A percentile compares a stretch with the other conserved stretches of the same genome.
Conservation (phyloP, 768 basidiomycete genomes). For the Clavaria fumosa region DNA sequence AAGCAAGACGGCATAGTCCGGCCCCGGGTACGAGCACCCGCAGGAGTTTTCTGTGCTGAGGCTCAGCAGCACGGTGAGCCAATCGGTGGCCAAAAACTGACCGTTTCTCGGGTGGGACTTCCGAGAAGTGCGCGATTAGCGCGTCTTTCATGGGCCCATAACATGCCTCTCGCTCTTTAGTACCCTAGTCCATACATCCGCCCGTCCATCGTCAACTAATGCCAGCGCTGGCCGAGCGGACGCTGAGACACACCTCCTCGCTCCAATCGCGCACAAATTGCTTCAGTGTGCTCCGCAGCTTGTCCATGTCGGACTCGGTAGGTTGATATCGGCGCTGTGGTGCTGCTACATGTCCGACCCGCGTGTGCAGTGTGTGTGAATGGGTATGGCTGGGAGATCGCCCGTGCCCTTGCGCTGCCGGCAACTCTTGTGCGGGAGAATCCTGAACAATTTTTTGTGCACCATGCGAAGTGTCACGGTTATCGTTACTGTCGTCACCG, state of each 20-base stretch:
- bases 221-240: no score
- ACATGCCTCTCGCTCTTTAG: constrained; percentile 56
- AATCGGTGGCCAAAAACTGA: constrained; percentile 11
- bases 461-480: neutral
- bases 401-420: constrained; percentile 1
- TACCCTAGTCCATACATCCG: no score
- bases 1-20: constrained; percentile 77
- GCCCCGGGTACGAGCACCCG: constrained; percentile 83
- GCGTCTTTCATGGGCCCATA: constrained; percentile 77
- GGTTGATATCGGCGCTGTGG: constrained; percentile 29
- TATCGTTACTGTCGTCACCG: constrained; percentile 3
- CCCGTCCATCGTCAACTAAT: no score
- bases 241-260: constrained; percentile 58
- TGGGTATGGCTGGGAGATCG: no score
- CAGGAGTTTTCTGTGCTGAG: constrained; percentile 30
- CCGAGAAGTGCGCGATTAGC: constrained; percentile 44
- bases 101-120: constrained; percentile 43
- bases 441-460: constrained; percentile 2
- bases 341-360: no score
- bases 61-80: constrained; percentile 6
- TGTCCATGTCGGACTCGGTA: constrained; percentile 74
- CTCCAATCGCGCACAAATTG: constrained; percentile 94
- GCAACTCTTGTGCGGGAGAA: constrained; percentile 5
- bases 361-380: no score
- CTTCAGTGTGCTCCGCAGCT: constrained; percentile 80